Percentiles rank a stretch among this genome's conserved stretches.
Evolutionary conservation across 495 filamentous ascomycete genomes (phyloP).

Genomic region (Podospora pseudopauciseta): DNA sequence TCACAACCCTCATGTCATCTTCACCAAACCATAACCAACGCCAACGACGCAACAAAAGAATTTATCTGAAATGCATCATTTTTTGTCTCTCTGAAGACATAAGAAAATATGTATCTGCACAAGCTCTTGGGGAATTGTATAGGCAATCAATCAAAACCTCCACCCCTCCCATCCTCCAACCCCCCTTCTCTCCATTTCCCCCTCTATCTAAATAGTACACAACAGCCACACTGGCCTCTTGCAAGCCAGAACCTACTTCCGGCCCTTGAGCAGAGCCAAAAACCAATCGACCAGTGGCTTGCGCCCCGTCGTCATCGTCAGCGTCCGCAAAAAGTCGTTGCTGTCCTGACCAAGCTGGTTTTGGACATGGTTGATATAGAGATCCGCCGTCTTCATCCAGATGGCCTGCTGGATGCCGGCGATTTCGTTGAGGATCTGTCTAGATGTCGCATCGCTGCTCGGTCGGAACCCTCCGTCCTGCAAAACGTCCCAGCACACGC

Average conservation of each 20-base stretch:
- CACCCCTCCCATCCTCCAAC: not conserved
- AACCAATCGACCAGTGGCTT: slow-evolving; percentile 50
- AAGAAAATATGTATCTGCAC: not conserved
- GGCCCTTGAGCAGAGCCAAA: slow-evolving; percentile 39
- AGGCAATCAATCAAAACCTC: not conserved
- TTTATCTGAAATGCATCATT: not conserved
- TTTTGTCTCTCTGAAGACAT: not conserved
- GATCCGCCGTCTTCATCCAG: slow-evolving; percentile 74
- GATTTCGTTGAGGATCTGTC: slow-evolving; percentile 79
- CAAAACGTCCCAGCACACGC: slow-evolving; percentile 81
- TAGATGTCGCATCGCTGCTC: slow-evolving; percentile 73
- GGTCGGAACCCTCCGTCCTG: slow-evolving; percentile 71
- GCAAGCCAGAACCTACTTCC: slow-evolving; percentile 24
- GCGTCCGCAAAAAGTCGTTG: slow-evolving; percentile 45
- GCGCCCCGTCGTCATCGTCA: slow-evolving; percentile 49
- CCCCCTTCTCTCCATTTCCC: not conserved
- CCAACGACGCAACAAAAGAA: not conserved
- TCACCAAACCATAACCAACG: not conserved
- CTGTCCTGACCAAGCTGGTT: slow-evolving; percentile 43
- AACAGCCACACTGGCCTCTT: not conserved
- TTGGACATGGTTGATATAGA: slow-evolving; percentile 49
- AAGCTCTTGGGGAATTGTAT: not conserved
- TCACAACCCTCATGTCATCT: no score
- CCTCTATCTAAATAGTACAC: not conserved
- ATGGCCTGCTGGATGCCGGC: slow-evolving; percentile 80